Evolutionary conservation across 2,329 filamentous ascomycete genomes (phyloP), one percentile per base, ranked within the genome.

Genomic region (Meredithiella fracta): DNA sequence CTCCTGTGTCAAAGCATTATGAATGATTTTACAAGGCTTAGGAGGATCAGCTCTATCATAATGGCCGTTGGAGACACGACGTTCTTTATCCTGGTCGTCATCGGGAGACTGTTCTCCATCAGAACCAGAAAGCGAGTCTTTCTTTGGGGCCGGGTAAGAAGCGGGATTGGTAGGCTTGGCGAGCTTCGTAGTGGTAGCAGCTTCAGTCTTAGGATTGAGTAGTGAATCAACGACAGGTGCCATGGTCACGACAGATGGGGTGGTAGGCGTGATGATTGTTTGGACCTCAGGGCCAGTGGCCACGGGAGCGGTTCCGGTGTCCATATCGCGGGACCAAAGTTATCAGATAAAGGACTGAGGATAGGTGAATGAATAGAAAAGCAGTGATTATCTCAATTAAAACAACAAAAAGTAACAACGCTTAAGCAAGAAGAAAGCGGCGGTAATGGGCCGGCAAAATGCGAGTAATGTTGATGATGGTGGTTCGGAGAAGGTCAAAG

Each of bases 1-100:
- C 23, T 67, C 63, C 47, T 71, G 65, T 17, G 70, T 64, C 40
- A 72, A 60, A 9, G 65, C 66, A 53, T 71, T 71, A n/a, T 68
- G 61, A 29, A 64, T 51, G 40, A 60, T 58, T 52, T 60, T 55
- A 40, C 53, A 59, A 47, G 58, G 59, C 37, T 56, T 59, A 23
- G 58, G 59, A 9, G 56, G 59, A 40, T 59, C 57, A 34, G 53
- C 57, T 25, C 57, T 49, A 53, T 59, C 57, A 56, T 59, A 59
- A 51, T 59, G 53, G 54, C 53, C 57, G 23, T 55, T 56, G 38
- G 55, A 42, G 49, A 53, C 50, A 29, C 51, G 49, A 38, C 53
- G 40, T 49, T 59, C 53, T 50, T 59, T 53, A 44, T 59, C 57
- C 25, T 56, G 53, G 22, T 56, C 57, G 37, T 59, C 53, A n/a